Evolutionary conservation across 805 yeast genomes (phyloP), one percentile per base, ranked within the genome.

Genomic region (Pichia sporocuriosa): DNA sequence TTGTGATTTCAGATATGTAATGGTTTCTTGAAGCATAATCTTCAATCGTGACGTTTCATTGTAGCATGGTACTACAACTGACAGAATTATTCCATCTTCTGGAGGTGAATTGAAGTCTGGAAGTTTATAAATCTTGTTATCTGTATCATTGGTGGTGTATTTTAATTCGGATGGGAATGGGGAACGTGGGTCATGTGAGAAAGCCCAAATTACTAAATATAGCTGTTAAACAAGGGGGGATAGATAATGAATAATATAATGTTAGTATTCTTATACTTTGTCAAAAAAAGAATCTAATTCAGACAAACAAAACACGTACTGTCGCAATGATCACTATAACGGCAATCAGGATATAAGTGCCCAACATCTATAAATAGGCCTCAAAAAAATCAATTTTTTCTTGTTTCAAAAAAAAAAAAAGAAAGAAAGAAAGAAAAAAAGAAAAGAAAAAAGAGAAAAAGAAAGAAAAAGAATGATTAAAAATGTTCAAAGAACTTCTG

Each of bases 61-160:
- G 56, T 75, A 93, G 58, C 96, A 87, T n/a, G 98, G 98, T 6
- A 93, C 76, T 6, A 93, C 88, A 21, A 93, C 81, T 21, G 93
- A 77, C 32, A 90, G 53, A 25, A 73, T 72, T 20, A 84, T 68
- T 3, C 59, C 67, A 28, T 66, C 68, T 46, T 37, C 38, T 56
- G 62, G 40, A 55, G 50, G 40, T 50, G 49, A 42, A 54, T 55
- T 63, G 55, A 50, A 65, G 49, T 19, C 58, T 43, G 48, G 75
- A 63, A 50, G 63, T 53, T 23, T 58, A 58, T 54, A 64, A 44
- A 51, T 19, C 35, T 52, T 23, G 37, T 63, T 38, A 42, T 49
- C 23, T 39, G 49, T 46, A 59, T 68, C 68, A 63, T 73, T 59
- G 15, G 87, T 80, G 15, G 50, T 58, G 56, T 77, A 84, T 29